A percentile compares a stretch with the other conserved stretches of the same genome.
Evolutionary conservation across 23 red algal species (phyloP).

Genomic region (Chondrus crispus): DNA sequence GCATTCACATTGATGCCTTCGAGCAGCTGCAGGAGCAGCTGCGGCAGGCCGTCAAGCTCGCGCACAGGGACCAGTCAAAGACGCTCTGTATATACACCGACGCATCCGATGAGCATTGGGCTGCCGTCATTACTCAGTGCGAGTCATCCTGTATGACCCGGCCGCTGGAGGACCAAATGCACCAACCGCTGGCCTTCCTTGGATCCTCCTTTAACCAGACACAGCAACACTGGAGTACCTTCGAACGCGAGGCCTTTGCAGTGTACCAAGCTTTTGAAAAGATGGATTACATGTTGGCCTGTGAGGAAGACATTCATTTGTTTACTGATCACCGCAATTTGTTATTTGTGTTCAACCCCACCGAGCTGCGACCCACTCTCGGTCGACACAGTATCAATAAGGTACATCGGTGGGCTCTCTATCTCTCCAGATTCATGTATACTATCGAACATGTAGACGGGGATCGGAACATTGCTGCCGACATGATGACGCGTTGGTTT

Average conservation of each 20-base stretch:
- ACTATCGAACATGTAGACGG: background rate
- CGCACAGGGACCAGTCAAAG: background rate
- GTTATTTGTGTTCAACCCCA: slow-evolving; percentile 6
- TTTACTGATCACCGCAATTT: slow-evolving; percentile 29
- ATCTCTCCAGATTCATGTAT: slow-evolving; percentile 21
- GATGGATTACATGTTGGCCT: slow-evolving; percentile 4
- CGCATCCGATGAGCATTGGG: slow-evolving; percentile 7
- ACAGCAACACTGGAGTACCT: background rate
- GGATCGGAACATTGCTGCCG: background rate
- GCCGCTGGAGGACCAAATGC: slow-evolving; percentile 2
- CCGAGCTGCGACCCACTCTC: background rate
- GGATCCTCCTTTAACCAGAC: background rate
- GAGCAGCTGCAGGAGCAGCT: background rate
- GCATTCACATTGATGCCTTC: background rate
- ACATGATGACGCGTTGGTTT: slow-evolving; percentile 33
- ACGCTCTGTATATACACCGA: background rate
- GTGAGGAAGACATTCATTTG: background rate
- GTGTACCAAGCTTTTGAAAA: slow-evolving; percentile 11
- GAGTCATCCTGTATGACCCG: background rate
- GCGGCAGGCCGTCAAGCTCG: background rate
- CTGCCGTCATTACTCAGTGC: background rate
- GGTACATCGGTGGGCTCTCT: slow-evolving; percentile 34
- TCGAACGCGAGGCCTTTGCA: slow-evolving; percentile 30
- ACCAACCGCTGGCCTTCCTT: slow-evolving; percentile 18
- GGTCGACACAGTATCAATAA: slow-evolving; percentile 17